phyloP scores from a whole-genome alignment of 2,329 filamentous ascomycete genomes.

The Calonectria pauciramosa region DNA sequence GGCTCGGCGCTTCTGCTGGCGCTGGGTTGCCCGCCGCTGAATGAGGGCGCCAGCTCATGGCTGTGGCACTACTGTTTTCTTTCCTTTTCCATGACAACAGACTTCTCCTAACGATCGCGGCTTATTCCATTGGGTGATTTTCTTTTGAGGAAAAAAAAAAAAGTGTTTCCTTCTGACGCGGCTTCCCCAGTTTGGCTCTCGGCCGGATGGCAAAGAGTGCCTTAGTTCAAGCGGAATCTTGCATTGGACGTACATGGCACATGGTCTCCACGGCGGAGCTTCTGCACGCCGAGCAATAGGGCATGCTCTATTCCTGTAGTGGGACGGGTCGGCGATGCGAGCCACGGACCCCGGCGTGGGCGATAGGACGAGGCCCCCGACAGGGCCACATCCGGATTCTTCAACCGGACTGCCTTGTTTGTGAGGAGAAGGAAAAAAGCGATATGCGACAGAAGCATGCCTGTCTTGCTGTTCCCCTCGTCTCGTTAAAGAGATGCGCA shows the following conservation, averaged over 20 bases:
- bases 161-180: conserved; percentile 25
- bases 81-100: not conserved
- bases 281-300: conserved; percentile 30
- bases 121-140: not conserved
- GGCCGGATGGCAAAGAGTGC: conserved; percentile 34
- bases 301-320: conserved; percentile 27
- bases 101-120: not conserved
- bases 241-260: conserved; percentile 40
- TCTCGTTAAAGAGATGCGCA: conserved; percentile 28
- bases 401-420: conserved; percentile 7
- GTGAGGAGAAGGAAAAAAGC: conserved; percentile 14
- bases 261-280: conserved; percentile 35
- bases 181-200: conserved; percentile 30
- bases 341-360: conserved; percentile 28
- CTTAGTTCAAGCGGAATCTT: conserved; percentile 47
- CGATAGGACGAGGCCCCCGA: conserved; percentile 21
- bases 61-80: not conserved
- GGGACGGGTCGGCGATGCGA: conserved; percentile 35
- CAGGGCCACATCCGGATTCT: conserved; percentile 17
- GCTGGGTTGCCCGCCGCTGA: not conserved
- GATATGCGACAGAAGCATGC: conserved; percentile 32
- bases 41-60: not conserved
- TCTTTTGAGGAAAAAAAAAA: not conserved
- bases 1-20: not conserved
- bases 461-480: conserved; percentile 4